Conservation (phyloP, 2,329 filamentous ascomycete species). For the Diaporthe destruens region DNA sequence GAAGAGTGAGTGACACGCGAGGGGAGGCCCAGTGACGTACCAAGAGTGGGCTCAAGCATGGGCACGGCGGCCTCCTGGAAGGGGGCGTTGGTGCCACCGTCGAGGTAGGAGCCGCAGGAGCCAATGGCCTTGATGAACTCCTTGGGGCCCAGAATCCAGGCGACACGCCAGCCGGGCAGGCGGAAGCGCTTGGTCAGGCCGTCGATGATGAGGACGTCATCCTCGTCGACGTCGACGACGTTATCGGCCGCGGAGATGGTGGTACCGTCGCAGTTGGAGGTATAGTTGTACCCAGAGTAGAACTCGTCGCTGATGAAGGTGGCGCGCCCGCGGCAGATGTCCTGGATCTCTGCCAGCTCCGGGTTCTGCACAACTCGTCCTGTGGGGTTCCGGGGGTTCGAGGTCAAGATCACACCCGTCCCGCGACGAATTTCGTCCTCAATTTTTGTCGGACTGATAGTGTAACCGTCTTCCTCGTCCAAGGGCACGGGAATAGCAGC, state of each 20-base stretch:
- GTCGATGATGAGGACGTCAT: constrained; percentile 94
- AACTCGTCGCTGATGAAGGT: constrained; percentile 97
- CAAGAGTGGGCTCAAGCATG: constrained; percentile 87
- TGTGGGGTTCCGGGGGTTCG: constrained; percentile 95
- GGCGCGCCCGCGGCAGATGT: constrained; percentile 89
- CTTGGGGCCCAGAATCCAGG: constrained; percentile 96
- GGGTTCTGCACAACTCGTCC: constrained; percentile 88
- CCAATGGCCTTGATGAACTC: constrained; percentile 96
- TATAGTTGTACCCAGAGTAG: constrained; percentile 97
- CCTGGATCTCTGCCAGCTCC: constrained; percentile 90
- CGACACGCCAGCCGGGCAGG: constrained; percentile 94
- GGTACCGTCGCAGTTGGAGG: constrained; percentile 87
- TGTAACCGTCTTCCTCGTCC: constrained; percentile 87
- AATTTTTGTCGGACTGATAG: too few relatives aligned
- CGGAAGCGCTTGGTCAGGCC: constrained; percentile 97
- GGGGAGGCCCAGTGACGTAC: neutral
- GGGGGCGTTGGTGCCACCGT: constrained; percentile 90
- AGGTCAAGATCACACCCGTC: constrained; percentile 90
- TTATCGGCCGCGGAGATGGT: constrained; percentile 93
- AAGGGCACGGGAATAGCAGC: constrained; percentile 89
- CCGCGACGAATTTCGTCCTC: constrained; percentile 88
- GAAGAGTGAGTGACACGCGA: neutral
- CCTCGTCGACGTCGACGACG: constrained; percentile 87
- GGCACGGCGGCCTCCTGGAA: constrained; percentile 94
- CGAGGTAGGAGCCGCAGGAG: constrained; percentile 92